Evolutionary conservation across 2,329 filamentous ascomycete species (phyloP), one percentile per base, ranked within the genome.

Genomic region (Didymella segeticola): DNA sequence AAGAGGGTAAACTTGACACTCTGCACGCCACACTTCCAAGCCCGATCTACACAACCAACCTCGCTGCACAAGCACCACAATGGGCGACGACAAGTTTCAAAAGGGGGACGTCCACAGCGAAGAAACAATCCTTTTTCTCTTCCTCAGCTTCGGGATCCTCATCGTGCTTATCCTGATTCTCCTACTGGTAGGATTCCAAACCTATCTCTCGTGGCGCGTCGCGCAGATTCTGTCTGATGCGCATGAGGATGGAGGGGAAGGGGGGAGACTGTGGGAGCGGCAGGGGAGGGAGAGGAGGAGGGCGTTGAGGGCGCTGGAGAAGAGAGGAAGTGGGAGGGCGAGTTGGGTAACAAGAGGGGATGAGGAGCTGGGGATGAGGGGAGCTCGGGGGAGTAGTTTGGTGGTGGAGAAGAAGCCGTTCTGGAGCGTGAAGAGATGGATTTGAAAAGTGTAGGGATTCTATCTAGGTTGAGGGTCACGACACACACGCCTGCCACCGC

Each of bases 191-290:
- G 37, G 50, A 0, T 55, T 67, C 19, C 65, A 68, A 26, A 69
- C 66, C 3, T 70, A 67, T 57, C 56, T 64, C 36, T 27, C 64
- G 7, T 68, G 64, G 63, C 62, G 62, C 2, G 54, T 69, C 33
- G 65, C 66, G 34, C 34, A 37, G 0, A 46, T 46, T 12, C 57
- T 58, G 12, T 53, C 68, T 7, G 56, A 68, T 10, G 62, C 63
- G 27, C 37, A 12, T n/a, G 43, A 14, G n/a, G 47, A 23, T 38
- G 45, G 26, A 15, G 42, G 9, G 8, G 45, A n/a, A 11, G 46
- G 8, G 41, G 26, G 33, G 48, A 22, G 30, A 15, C 43, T 25
- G 12, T 34, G 36, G 37, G 30, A 37, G 5, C 20, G 46, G 29
- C 26, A 33, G 34, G 25, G 37, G 14, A 43, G 15, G 22, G 53